Evolutionary conservation across 768 basidiomycete genomes (phyloP), one percentile per base, ranked within the genome.

Genomic region (Mrakia frigida): DNA sequence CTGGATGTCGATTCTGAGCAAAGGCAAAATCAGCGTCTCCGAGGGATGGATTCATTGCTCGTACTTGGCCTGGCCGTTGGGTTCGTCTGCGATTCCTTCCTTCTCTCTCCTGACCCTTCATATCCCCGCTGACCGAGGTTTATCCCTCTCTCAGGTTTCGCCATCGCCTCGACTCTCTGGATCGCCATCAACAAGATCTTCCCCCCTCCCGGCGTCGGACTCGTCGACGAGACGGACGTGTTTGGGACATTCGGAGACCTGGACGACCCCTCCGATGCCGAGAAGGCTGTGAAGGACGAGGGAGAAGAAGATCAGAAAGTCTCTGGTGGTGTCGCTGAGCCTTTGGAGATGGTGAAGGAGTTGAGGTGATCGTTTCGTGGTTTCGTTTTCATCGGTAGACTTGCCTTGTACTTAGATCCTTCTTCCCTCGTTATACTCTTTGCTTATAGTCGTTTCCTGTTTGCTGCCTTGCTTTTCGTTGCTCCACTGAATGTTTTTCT

Each of bases 221-320:
- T 79, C 33, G 78, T 80, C 11, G 81, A 82, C 72, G 80, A 75
- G 9, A 75, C 74, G 43, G 81, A 82, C 61, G 52, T 79, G 31
- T 82, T 79, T 52, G 80, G 79, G 3, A 81, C 81, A 37, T 82
- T 82, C 52, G 80, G 79, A 2, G 72, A 50, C 52, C 59, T 37
- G 3, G 72, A 59, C 18, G 69, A 65, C 74, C 6, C 56, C 10
- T 18, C n/a, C 1, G 56, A 56, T 10, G 3, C 56, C 56, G 56
- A 56, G n/a, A 56, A 56, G 23, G 56, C 25, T 7, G n/a, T 25
- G 25, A 9, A 6, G 7, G 56, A 56, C 3, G 56, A 25, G 13
- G 13, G n/a, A 56, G 56, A 28, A 25, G 56, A 56, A 5, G 56
- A 56, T 13, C 25, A 56, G 0, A 50, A 50, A 18, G 18, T 50